Evolutionary conservation across 2,329 filamentous ascomycete species (phyloP), one percentile per base, ranked within the genome.

Genomic region (Nannizziopsis arthrosporioides): DNA sequence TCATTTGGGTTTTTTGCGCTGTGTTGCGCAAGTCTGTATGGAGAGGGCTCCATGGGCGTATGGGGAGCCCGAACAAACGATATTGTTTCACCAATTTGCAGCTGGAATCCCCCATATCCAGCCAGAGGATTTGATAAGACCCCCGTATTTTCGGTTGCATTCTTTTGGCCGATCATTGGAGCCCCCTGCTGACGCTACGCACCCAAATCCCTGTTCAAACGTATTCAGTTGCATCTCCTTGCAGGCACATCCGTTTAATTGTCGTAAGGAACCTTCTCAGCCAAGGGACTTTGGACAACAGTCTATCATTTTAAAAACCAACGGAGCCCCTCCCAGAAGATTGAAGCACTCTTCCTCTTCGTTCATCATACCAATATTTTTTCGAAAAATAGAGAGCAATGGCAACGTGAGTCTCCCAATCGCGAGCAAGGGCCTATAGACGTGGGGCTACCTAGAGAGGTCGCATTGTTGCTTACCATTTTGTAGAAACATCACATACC

Each of bases 401-500:
- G 50, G 46, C 42, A 30, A 42, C 32, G 50, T 52, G 49, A 48
- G 49, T 51, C n/a, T n/a, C n/a, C n/a, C n/a, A n/a, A n/a, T n/a
- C n/a, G n/a, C n/a, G n/a, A n/a, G n/a, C n/a, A n/a, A n/a, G 17
- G 15, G 4, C 37, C 18, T 18, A 5, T 12, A 19, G 32, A 15
- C 31, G n/a, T 14, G 31, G 32, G 8, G 30, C 14, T n/a, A 31
- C 27, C 12, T 15, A 3, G 14, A 40, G 12, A 40, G 5, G 15
- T 4, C 4, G 30, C 3, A 12, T 15, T 14, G 27, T 44, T 15
- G 47, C 41, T 39, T 12, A 51, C 46, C 53, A 36, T 49, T 48
- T 22, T 42, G 12, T 39, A 71, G 68, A 42, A 70, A 71, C 64
- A 70, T 72, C 54, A 70, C 68, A 59, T 71, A 61, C 65, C 69